phyloP scores from a whole-genome alignment of 1,139 yeast genomes.

The Magnusiomyces clavatus region DNA sequence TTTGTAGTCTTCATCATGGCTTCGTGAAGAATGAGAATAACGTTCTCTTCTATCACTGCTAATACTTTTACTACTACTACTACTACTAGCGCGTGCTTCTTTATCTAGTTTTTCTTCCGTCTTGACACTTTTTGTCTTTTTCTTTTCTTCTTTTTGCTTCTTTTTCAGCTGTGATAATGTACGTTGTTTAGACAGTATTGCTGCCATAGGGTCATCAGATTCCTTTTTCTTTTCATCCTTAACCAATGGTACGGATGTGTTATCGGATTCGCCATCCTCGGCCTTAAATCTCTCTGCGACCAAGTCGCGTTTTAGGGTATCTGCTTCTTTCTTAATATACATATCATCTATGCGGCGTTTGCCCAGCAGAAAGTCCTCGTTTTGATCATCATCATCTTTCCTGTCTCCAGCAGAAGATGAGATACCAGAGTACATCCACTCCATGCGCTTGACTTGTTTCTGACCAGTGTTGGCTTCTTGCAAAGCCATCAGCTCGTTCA shows the following conservation, averaged over 20 bases:
- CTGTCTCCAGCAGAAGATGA: slow-evolving; percentile 19
- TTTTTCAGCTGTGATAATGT: background rate
- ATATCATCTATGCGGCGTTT: slow-evolving; percentile 39
- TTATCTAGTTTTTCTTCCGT: background rate
- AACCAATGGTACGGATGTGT: slow-evolving; percentile 15
- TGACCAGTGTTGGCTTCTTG: slow-evolving; percentile 43
- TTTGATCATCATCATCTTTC: slow-evolving; percentile 23
- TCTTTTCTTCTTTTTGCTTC: background rate
- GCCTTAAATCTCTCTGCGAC: slow-evolving; percentile 17
- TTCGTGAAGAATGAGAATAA: background rate
- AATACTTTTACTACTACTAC: background rate
- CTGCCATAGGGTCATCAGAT: slow-evolving; percentile 51
- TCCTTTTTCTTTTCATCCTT: slow-evolving; percentile 24
- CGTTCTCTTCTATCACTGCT: background rate
- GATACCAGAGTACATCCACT: slow-evolving; percentile 78
- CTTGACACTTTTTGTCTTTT: background rate
- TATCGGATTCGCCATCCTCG: slow-evolving; percentile 15
- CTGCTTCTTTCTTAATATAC: slow-evolving; percentile 16
- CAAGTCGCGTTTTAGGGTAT: slow-evolving; percentile 16
- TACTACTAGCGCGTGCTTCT: background rate
- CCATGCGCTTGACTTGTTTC: slow-evolving; percentile 45
- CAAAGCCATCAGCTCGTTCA: slow-evolving; percentile 47
- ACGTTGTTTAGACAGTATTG: slow-evolving; percentile 38
- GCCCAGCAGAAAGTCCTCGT: slow-evolving; percentile 46
- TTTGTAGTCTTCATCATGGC: background rate